phyloP scores from a whole-genome alignment of 192 early-diverging fungal genomes.

The Umbelopsis vinacea region DNA sequence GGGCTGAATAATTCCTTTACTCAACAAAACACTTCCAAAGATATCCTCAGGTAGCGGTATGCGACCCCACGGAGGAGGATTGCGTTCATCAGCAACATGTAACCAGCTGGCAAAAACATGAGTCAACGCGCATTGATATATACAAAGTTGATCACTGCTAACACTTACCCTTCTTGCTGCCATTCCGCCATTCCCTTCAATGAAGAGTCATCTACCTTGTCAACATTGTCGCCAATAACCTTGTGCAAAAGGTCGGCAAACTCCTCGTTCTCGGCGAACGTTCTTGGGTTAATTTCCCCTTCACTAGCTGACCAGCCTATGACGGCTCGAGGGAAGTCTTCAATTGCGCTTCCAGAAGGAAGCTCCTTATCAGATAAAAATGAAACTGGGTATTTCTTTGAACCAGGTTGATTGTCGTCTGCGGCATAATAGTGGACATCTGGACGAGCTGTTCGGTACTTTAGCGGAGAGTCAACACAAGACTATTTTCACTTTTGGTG shows the following conservation, averaged over 20 bases:
- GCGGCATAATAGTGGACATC: conserved; percentile 7
- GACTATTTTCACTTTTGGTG: background rate
- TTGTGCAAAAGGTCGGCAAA: conserved; percentile 38
- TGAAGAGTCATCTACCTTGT: conserved; percentile 34
- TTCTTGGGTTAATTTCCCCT: conserved; percentile 24
- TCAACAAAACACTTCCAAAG: conserved; percentile 59
- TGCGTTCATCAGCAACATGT: conserved; percentile 44
- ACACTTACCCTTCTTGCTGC: conserved; percentile 43
- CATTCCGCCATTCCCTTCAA: conserved; percentile 43
- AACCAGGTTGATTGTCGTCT: background rate
- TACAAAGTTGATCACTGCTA: background rate
- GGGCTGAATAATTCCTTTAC: conserved; percentile 50
- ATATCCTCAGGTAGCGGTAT: conserved; percentile 67
- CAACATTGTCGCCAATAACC: conserved; percentile 29
- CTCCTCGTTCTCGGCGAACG: conserved; percentile 36
- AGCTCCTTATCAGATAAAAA: conserved; percentile 18
- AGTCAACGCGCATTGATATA: background rate
- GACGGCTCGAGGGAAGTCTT: conserved; percentile 30
- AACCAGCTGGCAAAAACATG: conserved; percentile 32
- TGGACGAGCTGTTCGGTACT: conserved; percentile 15
- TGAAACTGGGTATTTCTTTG: conserved; percentile 25
- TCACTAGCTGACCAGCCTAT: conserved; percentile 39
- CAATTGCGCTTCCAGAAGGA: background rate
- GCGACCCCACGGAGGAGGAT: conserved; percentile 47
- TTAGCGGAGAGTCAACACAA: conserved; percentile 22